Evolutionary conservation across 1,284 basidiomycete species (phyloP).

Genomic region (Fomes fomentarius): DNA sequence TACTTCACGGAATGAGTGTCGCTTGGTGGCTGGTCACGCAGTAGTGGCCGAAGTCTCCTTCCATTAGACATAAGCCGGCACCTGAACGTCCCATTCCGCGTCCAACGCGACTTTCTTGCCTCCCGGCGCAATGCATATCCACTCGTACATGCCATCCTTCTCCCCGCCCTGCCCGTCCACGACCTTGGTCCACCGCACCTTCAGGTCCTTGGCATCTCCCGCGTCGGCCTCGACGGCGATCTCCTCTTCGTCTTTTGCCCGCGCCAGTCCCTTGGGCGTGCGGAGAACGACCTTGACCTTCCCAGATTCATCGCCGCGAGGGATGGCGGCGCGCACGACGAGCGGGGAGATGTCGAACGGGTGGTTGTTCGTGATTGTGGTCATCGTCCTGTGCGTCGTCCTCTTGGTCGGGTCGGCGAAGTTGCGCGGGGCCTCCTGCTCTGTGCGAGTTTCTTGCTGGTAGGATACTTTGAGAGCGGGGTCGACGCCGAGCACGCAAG

Average conservation of each 20-base stretch:
- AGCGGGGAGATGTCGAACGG: conserved; percentile 45
- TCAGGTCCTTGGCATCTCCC: conserved; percentile 3
- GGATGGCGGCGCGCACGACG: conserved; percentile 52
- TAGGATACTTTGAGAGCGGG: conserved; percentile 51
- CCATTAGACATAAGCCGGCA: too few relatives aligned
- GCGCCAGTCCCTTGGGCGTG: conserved; percentile 50
- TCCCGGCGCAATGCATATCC: too few relatives aligned
- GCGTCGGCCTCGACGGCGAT: conserved; percentile 32
- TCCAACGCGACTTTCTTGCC: too few relatives aligned
- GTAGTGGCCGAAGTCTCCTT: too few relatives aligned
- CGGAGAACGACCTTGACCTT: conserved; percentile 49
- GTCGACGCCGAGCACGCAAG: conserved; percentile 57
- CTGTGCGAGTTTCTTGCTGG: conserved; percentile 41
- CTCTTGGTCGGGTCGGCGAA: conserved; percentile 48
- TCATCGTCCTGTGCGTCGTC: conserved; percentile 46
- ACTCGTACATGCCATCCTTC: conserved; percentile 35
- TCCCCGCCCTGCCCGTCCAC: conserved; percentile 28
- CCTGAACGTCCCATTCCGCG: too few relatives aligned
- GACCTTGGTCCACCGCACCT: conserved; percentile 29
- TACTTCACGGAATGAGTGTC: too few relatives aligned
- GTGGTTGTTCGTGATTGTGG: conserved; percentile 54
- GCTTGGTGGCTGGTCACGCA: too few relatives aligned
- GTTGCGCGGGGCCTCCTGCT: conserved; percentile 28
- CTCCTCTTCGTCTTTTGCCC: conserved; percentile 45
- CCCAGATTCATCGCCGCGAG: conserved; percentile 39